Evolutionary conservation across 768 basidiomycete genomes (phyloP).

Genomic region (Mycena leptocephala): DNA sequence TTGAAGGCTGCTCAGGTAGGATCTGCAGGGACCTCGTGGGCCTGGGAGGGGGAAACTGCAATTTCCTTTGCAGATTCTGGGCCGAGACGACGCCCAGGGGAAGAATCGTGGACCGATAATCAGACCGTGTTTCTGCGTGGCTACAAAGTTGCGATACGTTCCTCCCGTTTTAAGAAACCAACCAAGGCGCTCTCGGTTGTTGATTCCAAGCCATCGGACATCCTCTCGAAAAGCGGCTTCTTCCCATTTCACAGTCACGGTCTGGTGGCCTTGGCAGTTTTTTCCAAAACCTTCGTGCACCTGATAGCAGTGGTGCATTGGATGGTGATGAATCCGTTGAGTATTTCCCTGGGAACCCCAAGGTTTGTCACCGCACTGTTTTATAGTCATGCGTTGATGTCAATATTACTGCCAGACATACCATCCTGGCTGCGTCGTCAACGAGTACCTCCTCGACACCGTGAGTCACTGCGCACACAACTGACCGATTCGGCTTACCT

Average conservation of each 20-base stretch:
- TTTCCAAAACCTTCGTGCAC: no score
- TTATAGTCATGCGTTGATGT: not conserved
- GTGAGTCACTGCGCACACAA: not conserved
- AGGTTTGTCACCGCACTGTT: not conserved
- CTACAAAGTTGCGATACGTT: slow-evolving; percentile 28
- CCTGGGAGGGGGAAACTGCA: slow-evolving; percentile 26
- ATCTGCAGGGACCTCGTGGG: not conserved
- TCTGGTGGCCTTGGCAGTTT: no score
- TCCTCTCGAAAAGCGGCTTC: not conserved
- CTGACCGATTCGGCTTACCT: no score
- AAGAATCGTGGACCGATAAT: slow-evolving; percentile 19
- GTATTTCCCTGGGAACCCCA: no score
- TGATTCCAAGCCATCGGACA: not conserved
- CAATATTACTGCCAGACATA: not conserved
- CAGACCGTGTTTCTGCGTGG: slow-evolving; percentile 32
- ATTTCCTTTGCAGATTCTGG: slow-evolving; percentile 14
- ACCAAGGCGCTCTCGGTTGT: not conserved
- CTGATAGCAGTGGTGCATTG: not conserved
- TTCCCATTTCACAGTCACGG: not conserved
- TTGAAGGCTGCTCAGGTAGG: slow-evolving; percentile 16
- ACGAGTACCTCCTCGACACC: slow-evolving; percentile 9
- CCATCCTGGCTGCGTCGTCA: slow-evolving; percentile 9
- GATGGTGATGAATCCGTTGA: no score
- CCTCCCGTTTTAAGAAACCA: not conserved
- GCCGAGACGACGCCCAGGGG: not conserved